A percentile compares a stretch with the other conserved stretches of the same genome.
These are phyloP conservation scores for Endogone sp. DNA, from an alignment of 192 early-diverging fungal species.

Conservation along the genomic window DNA sequence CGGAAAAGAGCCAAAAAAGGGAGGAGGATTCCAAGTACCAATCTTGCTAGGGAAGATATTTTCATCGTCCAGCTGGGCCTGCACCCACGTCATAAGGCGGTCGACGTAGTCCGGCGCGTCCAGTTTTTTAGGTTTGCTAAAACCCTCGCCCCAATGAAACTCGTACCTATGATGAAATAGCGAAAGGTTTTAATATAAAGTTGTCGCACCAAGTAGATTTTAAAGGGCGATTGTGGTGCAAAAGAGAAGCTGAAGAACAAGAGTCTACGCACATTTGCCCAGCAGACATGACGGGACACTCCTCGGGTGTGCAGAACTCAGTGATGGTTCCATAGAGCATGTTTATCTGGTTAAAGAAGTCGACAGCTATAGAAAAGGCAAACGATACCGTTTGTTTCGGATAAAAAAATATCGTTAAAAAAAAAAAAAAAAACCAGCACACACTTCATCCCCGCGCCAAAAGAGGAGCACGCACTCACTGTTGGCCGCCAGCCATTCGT, in stretches of 20 bases:
- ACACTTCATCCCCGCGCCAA: background rate
- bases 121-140: constrained; percentile 81
- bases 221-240: constrained; percentile 26
- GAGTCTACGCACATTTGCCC: constrained; percentile 59
- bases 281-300: constrained; percentile 90
- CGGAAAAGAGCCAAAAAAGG: background rate
- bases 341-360: constrained; percentile 97
- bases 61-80: constrained; percentile 81
- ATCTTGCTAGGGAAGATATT: constrained; percentile 82
- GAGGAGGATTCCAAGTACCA: constrained; percentile 35
- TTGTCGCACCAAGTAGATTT: background rate
- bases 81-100: constrained; percentile 81
- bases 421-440: background rate
- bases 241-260: no score
- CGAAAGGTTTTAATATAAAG: no score
- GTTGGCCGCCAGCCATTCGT: constrained; percentile 95
- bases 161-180: constrained; percentile 47
- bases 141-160: constrained; percentile 87
- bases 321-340: constrained; percentile 86
- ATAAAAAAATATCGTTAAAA: no score
- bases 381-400: background rate
- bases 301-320: constrained; percentile 84
- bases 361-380: constrained; percentile 50
- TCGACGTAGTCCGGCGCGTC: constrained; percentile 90
- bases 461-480: constrained; percentile 40